Conservation (phyloP, 2,329 filamentous ascomycete species). For the Aspergillus felis region DNA sequence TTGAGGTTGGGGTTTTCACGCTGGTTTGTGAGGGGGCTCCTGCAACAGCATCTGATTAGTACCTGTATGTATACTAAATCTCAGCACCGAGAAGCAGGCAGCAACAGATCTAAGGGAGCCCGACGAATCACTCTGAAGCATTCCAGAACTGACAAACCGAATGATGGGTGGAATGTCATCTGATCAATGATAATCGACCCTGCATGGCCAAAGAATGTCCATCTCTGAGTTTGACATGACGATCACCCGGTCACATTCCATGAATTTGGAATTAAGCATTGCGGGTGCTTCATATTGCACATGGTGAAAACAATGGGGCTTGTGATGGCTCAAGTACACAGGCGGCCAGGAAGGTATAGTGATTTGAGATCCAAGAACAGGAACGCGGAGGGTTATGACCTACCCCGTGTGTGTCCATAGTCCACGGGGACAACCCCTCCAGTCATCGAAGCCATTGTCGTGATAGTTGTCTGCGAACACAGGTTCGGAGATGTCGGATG, state of each 20-base stretch:
- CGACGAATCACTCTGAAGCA: neutral
- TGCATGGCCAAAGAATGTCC: neutral
- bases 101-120: neutral
- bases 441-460: constrained; percentile 23
- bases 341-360: neutral
- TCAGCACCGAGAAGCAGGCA: neutral
- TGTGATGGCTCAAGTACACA: neutral
- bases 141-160: neutral
- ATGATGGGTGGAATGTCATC: constrained; percentile 6
- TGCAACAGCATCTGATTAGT: neutral
- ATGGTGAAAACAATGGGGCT: neutral
- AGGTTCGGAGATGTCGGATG: constrained; percentile 4
- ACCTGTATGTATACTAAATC: neutral
- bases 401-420: constrained; percentile 5
- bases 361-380: neutral
- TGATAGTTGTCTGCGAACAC: neutral
- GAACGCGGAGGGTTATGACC: constrained; percentile 12
- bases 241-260: neutral
- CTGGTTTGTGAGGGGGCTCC: constrained; percentile 6
- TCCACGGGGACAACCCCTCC: constrained; percentile 27
- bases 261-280: neutral
- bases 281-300: neutral
- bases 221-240: neutral
- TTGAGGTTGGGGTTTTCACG: constrained; percentile 7
- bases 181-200: neutral